phyloP scores from a whole-genome alignment of 106 monocot genomes.

The Posidonia australis region DNA sequence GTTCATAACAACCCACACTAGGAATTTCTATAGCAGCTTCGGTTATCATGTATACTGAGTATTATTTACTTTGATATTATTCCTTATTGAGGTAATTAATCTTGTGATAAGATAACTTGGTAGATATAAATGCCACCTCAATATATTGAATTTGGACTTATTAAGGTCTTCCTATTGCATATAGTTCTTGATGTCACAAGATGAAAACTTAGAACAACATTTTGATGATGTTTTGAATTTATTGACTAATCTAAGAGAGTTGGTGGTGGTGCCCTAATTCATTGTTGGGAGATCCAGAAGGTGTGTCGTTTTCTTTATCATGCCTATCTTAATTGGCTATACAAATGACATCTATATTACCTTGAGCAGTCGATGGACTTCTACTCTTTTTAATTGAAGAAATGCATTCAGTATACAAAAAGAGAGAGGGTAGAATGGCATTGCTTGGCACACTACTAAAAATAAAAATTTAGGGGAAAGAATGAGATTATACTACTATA shows the following conservation, averaged over 20 bases:
- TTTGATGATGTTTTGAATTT: slow-evolving; percentile 82
- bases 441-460: background rate
- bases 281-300: slow-evolving; percentile 94
- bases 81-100: background rate
- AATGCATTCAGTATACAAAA: too few relatives aligned
- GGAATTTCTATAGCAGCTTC: too few relatives aligned
- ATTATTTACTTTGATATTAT: too few relatives aligned
- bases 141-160: background rate
- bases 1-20: too few relatives aligned
- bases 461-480: background rate
- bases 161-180: background rate
- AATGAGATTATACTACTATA: background rate
- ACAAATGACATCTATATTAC: background rate
- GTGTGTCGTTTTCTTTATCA: slow-evolving; percentile 17
- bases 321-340: background rate
- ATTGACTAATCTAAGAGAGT: slow-evolving; percentile 57
- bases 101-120: background rate
- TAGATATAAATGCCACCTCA: too few relatives aligned
- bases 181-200: slow-evolving; percentile 67
- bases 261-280: slow-evolving; percentile 65
- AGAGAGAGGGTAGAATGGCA: background rate
- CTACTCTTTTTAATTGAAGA: background rate
- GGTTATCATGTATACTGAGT: too few relatives aligned
- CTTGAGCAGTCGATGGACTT: background rate
- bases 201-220: slow-evolving; percentile 38